Evolutionary conservation across 176 grass and related monocot species (phyloP), one percentile per base, ranked within the genome.

Genomic region (Musa beccarii): DNA sequence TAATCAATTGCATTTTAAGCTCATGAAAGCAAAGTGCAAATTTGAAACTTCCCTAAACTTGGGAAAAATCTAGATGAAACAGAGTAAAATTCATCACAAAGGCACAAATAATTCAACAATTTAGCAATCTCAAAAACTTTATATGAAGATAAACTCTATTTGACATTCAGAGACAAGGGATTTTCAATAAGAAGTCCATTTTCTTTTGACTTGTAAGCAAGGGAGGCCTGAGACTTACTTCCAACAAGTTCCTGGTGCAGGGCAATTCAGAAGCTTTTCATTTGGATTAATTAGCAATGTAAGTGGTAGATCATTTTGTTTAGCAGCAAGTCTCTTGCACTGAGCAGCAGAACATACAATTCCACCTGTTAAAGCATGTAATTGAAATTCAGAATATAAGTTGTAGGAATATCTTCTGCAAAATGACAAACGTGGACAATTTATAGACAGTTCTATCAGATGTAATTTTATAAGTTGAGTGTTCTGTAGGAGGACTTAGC

Each of bases 221-320:
- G 68, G 72, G 13, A 75, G 13, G 22, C 0, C 34, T 78, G 73
- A 50, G 68, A 66, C 90, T 92, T 86, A 92, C 90, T 84, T 92
- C 90, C 90, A 92, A 59, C 25, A 77, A 68, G 68, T 52, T 54
- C 79, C 63, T 72, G 79, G n/a, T 52, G 68, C 20, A 80, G 29
- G 66, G 63, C 25, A 67, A 73, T 64, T 76, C 10, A 68, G 49
- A 69, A 76, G 19, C 11, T 84, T 76, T 81, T 82, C 85, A 65
- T 28, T 51, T 52, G 56, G 76, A 72, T 71, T 73, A 52, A 68
- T 89, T 65, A 84, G 72, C 64, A 92, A 82, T 61, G 69, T 82
- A 59, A 66, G n/a, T 19, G 56, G 63, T 29, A 43, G 12, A 21
- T 59, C 78, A 63, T 63, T 82, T 84, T 79, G 49, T 1, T 10